Conservation (phyloP, 768 basidiomycete genomes). For the Hortiboletus campestris region DNA sequence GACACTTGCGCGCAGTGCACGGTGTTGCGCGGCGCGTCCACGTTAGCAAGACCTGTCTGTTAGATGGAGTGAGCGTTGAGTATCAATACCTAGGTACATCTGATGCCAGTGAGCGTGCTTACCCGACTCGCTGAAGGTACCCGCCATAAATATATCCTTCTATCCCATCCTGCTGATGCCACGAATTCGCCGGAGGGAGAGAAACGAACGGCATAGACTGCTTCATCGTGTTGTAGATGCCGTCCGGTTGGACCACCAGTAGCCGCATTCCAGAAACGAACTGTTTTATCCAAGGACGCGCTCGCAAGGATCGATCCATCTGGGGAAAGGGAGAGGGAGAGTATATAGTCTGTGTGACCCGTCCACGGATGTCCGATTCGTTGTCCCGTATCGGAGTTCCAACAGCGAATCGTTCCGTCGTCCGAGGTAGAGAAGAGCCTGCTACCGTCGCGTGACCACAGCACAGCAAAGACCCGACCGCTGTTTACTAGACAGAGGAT, state of each 20-base stretch:
- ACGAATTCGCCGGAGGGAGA: conserved; percentile 8
- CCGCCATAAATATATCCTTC: conserved; percentile 2
- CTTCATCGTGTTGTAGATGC: not conserved
- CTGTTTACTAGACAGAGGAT: not conserved
- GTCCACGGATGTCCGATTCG: conserved; percentile 6
- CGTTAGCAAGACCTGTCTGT: not conserved
- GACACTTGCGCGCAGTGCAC: not conserved
- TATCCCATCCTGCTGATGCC: not conserved
- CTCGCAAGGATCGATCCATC: conserved; percentile 9
- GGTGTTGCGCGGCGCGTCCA: not conserved
- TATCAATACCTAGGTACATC: not conserved
- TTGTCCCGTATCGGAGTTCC: conserved; percentile 1
- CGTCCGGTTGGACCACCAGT: not conserved
- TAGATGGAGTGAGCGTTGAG: not conserved
- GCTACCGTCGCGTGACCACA: conserved; percentile 16
- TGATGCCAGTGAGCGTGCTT: too few species aligned
- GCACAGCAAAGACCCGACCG: not conserved
- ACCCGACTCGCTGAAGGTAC: not conserved
- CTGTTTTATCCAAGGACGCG: not conserved
- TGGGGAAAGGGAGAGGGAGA: not conserved
- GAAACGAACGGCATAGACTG: not conserved
- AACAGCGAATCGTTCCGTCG: conserved; percentile 2
- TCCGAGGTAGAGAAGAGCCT: not conserved
- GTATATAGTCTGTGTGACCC: conserved; percentile 9
- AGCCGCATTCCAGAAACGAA: conserved; percentile 11